A percentile compares a stretch with the other conserved stretches of the same genome.
Evolutionary conservation across 805 yeast species (phyloP).

Genomic region (Tetrapisispora nanseiensis): DNA sequence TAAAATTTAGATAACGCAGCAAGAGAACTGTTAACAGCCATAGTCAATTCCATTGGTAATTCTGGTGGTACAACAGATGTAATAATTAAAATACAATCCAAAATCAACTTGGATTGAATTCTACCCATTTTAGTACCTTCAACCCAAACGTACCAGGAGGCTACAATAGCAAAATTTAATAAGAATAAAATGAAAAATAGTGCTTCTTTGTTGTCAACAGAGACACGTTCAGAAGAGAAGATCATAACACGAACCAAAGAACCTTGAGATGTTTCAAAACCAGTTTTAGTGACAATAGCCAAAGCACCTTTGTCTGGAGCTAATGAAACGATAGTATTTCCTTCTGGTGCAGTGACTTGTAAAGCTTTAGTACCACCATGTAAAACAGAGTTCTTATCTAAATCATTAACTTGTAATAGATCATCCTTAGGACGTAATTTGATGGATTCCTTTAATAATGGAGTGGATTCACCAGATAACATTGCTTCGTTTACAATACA

Average conservation of each 20-base stretch:
- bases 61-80: conserved; percentile 99
- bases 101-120: conserved; percentile 81
- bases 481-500: conserved; percentile 97
- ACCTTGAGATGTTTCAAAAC: conserved; percentile 98
- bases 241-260: conserved; percentile 96
- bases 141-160: conserved; percentile 96
- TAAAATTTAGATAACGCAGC: conserved; percentile 79
- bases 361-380: conserved; percentile 96
- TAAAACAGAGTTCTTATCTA: conserved; percentile 79
- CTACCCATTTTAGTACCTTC: conserved; percentile 96
- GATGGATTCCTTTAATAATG: conserved; percentile 85
- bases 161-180: conserved; percentile 84
- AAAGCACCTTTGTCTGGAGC: conserved; percentile 91
- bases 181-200: conserved; percentile 84
- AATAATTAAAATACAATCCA: conserved; percentile 90
- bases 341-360: conserved; percentile 71
- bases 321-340: conserved; percentile 37
- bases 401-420: conserved; percentile 59
- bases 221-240: conserved; percentile 90
- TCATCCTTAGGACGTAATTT: conserved; percentile 71
- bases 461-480: conserved; percentile 98
- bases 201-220: conserved; percentile 92
- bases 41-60: conserved; percentile 95
- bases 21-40: conserved; percentile 92
- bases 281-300: conserved; percentile 85